Conservation (phyloP, 371 early-diverging fungal genomes). For the Chytridiales sp. region DNA sequence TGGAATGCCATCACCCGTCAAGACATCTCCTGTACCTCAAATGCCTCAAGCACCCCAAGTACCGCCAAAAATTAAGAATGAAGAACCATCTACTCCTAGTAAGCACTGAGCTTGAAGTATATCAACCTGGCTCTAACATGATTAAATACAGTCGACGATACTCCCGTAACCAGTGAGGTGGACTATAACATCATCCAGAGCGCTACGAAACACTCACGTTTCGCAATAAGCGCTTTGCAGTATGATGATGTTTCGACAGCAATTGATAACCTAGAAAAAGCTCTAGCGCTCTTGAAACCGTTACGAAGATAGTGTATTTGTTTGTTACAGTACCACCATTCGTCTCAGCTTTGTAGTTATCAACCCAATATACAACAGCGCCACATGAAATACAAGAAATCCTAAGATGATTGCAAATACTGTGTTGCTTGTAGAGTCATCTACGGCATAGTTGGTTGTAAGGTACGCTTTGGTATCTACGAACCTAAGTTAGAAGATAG, state of each 20-base stretch:
- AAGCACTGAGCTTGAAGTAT: too few relatives aligned
- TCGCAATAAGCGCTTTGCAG: conserved; percentile 91
- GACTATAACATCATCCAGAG: conserved; percentile 8
- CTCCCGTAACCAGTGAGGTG: background rate
- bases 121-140: too few relatives aligned
- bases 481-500: too few relatives aligned
- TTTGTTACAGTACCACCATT: too few relatives aligned
- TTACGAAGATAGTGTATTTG: too few relatives aligned
- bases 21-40: too few relatives aligned
- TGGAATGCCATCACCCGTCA: too few relatives aligned
- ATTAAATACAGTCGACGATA: too few relatives aligned
- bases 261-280: conserved; percentile 74
- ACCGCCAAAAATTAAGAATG: too few relatives aligned
- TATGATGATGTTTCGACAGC: conserved; percentile 91
- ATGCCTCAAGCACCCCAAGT: too few relatives aligned
- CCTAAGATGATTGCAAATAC: conserved; percentile 4
- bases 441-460: conserved; percentile 9
- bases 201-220: conserved; percentile 87
- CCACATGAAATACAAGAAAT: background rate
- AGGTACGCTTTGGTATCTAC: conserved; percentile 8
- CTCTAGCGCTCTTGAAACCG: conserved; percentile 50
- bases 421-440: conserved; percentile 3
- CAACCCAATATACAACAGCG: conserved; percentile 1
- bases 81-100: too few relatives aligned
- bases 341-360: too few relatives aligned